Base-by-base conservation (phyloP, 495 filamentous ascomycete species). In the Aspergillus coremiiformis region DNA sequence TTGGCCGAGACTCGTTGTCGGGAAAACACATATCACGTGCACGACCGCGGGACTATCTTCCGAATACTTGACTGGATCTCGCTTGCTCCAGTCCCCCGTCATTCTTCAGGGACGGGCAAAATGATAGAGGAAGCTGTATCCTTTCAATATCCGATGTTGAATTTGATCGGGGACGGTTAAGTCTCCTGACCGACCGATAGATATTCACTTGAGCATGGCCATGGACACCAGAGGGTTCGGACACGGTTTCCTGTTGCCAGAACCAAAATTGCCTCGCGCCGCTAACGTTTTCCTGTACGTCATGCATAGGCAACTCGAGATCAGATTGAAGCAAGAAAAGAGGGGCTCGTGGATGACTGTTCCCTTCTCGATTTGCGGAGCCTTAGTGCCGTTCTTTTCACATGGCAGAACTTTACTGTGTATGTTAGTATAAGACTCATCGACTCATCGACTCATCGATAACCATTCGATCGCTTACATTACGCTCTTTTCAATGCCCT, bases 181-280 rank as follows among this genome's bases (percentile, higher is more conserved):
- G 37, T 41, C 37, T 20, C 7, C 15, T 41, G 37, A 19, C n/a
- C 7, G 1, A 21, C 3, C 4, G n/a, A 6, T 17, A n/a, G n/a
- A n/a, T n/a, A n/a, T n/a, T n/a, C 45, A 47, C 29, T 29, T 33
- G 45, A 33, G n/a, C 27, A 19, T 41, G 14, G 37, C 37, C 37
- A 17, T 41, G 37, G 37, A 41, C n/a, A 43, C 8, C 15, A 29
- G 22, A 39, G 29, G 41, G 29, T 21, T 39, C 52, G 52, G 52
- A 49, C 52, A 26, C 17, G 52, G 44, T 53, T 53, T 54, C 52
- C 45, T 44, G 29, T 41, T 41, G 37, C 17, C 37, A 41, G 20
- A 41, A 41, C 37, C 37, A 41, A 17, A 41, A 41, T 41, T 21
- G 37, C 17, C 37, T 41, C 17, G 29, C 52, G 53, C 53, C 47